Conservation (phyloP, 345 rosid genomes). For the Clarkia xantiana region DNA sequence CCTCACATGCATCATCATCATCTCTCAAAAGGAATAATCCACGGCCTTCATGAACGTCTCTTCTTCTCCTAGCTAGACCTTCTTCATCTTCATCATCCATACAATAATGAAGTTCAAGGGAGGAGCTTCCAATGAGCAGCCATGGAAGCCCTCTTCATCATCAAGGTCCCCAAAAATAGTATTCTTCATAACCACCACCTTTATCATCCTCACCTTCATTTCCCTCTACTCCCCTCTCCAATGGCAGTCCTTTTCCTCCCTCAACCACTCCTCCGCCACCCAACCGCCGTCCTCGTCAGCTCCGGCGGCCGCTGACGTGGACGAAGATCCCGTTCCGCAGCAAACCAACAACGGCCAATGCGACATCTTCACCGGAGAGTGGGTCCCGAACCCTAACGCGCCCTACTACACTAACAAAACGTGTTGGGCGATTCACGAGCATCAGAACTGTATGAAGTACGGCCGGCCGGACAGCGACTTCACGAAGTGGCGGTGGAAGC, state of each 20-base stretch:
- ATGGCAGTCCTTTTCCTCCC: slow-evolving; percentile 9
- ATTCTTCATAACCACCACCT: slow-evolving; percentile 11
- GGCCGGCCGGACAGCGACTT: slow-evolving; percentile 68
- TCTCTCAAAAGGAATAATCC: too few species aligned
- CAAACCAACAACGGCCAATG: slow-evolving; percentile 12
- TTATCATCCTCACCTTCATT: slow-evolving; percentile 18
- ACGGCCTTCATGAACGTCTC: too few species aligned
- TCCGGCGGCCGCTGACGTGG: not conserved
- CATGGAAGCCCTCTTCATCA: too few species aligned
- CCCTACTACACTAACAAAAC: slow-evolving; percentile 83
- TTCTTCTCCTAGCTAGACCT: too few species aligned
- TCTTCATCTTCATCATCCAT: too few species aligned
- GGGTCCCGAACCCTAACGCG: slow-evolving; percentile 57
- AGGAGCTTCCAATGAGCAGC: too few species aligned
- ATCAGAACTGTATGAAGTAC: slow-evolving; percentile 86
- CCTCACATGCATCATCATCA: too few species aligned
- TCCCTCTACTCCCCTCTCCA: slow-evolving; percentile 27
- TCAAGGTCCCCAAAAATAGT: slow-evolving; percentile 16
- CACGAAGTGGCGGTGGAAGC: slow-evolving; percentile 77
- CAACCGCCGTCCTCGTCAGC: slow-evolving; percentile 1
- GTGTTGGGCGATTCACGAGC: slow-evolving; percentile 95
- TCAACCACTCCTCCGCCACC: slow-evolving; percentile 7
- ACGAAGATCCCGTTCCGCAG: not conserved
- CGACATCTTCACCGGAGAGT: slow-evolving; percentile 68
- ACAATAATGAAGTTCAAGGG: too few species aligned